These are phyloP conservation scores for Aspergillus puulaauensis DNA, from an alignment of 2,329 filamentous ascomycete genomes.

Conservation along the genomic window DNA sequence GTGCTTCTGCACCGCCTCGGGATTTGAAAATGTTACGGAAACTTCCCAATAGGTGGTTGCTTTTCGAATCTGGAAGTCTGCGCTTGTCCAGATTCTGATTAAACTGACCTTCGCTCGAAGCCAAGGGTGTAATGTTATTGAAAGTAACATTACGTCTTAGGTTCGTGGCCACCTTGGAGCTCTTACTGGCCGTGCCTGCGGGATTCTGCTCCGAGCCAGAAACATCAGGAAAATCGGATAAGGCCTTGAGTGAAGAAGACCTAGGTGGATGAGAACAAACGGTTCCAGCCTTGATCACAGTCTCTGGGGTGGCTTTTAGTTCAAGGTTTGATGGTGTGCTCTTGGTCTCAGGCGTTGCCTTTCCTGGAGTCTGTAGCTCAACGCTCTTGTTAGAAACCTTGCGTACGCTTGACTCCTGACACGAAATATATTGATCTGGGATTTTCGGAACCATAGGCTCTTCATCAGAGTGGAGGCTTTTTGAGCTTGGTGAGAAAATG, in stretches of 20 bases:
- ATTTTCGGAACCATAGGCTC: slow-evolving; percentile 14
- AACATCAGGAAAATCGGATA: slow-evolving; percentile 8
- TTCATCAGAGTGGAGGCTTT: background rate
- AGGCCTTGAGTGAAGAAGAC: slow-evolving; percentile 13
- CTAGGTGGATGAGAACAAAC: slow-evolving; percentile 13
- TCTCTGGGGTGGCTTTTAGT: background rate
- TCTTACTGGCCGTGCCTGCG: background rate
- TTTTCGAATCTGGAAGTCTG: slow-evolving; percentile 13
- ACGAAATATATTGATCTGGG: background rate
- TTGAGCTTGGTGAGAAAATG: slow-evolving; percentile 2
- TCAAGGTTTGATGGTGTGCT: background rate
- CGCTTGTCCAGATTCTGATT: background rate
- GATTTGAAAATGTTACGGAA: slow-evolving; percentile 23
- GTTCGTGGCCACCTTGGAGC: background rate
- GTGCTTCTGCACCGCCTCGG: background rate
- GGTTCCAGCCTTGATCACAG: background rate
- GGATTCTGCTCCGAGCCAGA: background rate
- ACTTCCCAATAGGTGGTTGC: slow-evolving; percentile 16
- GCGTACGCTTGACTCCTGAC: background rate
- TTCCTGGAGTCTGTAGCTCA: slow-evolving; percentile 6
- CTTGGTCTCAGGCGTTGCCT: background rate
- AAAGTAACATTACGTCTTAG: slow-evolving; percentile 6
- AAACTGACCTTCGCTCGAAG: background rate
- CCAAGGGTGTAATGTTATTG: slow-evolving; percentile 10
- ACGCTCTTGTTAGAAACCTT: background rate